phyloP scores from a whole-genome alignment of 2,329 filamentous ascomycete species.

The Cordyceps militaris region DNA sequence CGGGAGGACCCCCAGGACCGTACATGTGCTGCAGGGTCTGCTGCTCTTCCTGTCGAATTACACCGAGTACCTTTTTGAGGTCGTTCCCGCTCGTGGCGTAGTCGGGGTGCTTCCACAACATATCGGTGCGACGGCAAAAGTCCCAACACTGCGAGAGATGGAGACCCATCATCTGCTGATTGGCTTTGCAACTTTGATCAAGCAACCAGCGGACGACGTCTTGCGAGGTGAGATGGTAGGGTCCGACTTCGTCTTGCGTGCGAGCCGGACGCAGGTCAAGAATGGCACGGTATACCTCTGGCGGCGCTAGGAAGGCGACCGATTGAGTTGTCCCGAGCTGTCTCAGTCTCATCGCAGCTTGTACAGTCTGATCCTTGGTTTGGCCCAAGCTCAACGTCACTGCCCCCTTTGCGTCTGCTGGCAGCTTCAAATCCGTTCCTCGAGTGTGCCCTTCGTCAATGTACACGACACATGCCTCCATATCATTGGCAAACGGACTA shows the following conservation, averaged over 20 bases:
- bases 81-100: conserved; percentile 31
- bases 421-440: conserved; percentile 53
- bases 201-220: conserved; percentile 50
- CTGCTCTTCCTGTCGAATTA: conserved; percentile 40
- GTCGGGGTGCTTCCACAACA: conserved; percentile 33
- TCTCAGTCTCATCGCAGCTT: conserved; percentile 61
- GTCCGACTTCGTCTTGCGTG: neutral
- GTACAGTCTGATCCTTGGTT: conserved; percentile 55
- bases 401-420: conserved; percentile 38
- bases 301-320: conserved; percentile 48
- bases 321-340: conserved; percentile 51
- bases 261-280: conserved; percentile 30
- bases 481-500: conserved; percentile 47
- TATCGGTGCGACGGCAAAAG: conserved; percentile 50
- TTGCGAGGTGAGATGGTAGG: conserved; percentile 14
- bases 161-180: conserved; percentile 51
- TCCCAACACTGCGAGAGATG: conserved; percentile 54
- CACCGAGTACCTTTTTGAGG: conserved; percentile 24
- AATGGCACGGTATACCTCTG: conserved; percentile 57
- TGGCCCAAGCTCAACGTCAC: conserved; percentile 49
- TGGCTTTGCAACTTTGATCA: conserved; percentile 53
- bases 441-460: conserved; percentile 55
- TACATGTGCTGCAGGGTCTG: conserved; percentile 55
- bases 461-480: conserved; percentile 48
- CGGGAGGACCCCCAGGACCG: conserved; percentile 21